phyloP scores from a whole-genome alignment of 345 rosid species.

The Eucalyptus curtisii region DNA sequence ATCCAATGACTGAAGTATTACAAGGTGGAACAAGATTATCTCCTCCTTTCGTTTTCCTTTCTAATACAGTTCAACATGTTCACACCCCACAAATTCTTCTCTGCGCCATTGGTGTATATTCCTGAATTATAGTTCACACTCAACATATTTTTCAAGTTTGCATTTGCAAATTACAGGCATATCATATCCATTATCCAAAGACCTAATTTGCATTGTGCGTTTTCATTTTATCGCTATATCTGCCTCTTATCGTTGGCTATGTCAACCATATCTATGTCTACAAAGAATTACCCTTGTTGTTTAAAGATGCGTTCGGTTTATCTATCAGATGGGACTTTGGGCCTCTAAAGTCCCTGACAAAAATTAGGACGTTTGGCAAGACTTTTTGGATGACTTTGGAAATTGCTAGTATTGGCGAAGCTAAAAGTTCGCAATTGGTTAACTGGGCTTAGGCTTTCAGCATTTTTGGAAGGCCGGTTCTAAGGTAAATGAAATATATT shows the following conservation, averaged over 20 bases:
- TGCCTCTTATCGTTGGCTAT: not conserved
- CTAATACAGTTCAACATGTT: not conserved
- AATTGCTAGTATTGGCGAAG: not conserved
- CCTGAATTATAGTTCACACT: not conserved
- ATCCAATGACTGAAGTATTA: not conserved
- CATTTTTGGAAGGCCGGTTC: not conserved
- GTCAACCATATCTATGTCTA: not conserved
- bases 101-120: not conserved
- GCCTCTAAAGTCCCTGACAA: not conserved
- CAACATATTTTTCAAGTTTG: not conserved
- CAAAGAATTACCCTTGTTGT: not conserved
- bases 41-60: not conserved
- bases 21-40: not conserved
- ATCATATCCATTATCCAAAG: not conserved
- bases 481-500: not conserved
- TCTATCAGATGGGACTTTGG: not conserved
- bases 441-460: not conserved
- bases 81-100: not conserved
- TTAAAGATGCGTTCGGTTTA: not conserved
- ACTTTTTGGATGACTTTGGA: not conserved
- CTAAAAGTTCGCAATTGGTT: not conserved
- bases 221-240: not conserved
- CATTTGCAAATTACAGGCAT: not conserved
- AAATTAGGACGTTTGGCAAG: not conserved
- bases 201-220: not conserved